Conservation (phyloP, 2,329 filamentous ascomycete species). For the Boeremia lycopersici region DNA sequence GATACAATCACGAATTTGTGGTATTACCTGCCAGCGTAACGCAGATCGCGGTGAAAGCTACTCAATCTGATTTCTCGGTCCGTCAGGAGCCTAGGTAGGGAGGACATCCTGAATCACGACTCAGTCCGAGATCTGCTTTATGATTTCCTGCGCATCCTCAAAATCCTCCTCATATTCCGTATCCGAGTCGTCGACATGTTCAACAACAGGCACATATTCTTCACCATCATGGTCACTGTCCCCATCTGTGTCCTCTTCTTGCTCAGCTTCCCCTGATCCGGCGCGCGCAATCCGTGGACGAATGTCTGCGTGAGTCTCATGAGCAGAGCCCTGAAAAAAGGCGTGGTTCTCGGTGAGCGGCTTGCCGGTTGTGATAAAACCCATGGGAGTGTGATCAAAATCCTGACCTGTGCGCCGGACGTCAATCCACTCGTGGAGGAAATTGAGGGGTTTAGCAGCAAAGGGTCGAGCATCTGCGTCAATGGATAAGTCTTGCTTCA, state of each 20-base stretch:
- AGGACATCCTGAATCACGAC: background rate
- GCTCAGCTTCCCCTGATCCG: constrained; percentile 8
- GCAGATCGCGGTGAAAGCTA: background rate
- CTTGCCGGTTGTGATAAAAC: constrained; percentile 61
- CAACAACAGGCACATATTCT: constrained; percentile 17
- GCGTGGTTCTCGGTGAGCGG: constrained; percentile 55
- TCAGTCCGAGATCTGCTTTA: background rate
- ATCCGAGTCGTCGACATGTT: constrained; percentile 25
- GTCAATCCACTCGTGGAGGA: constrained; percentile 63
- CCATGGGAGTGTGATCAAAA: constrained; percentile 65
- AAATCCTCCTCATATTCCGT: constrained; percentile 18
- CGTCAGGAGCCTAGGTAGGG: background rate
- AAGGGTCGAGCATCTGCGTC: constrained; percentile 21
- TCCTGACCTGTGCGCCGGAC: constrained; percentile 62
- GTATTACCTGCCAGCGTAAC: background rate
- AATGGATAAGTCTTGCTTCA: background rate
- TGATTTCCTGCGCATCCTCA: constrained; percentile 11
- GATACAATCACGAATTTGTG: background rate
- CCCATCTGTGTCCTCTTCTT: constrained; percentile 9
- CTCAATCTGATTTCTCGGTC: background rate
- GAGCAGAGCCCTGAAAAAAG: constrained; percentile 53
- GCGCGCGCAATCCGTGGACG: constrained; percentile 19
- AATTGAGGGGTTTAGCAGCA: constrained; percentile 34
- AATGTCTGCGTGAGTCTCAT: constrained; percentile 13
- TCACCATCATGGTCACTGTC: constrained; percentile 22